Evolutionary conservation across 768 basidiomycete genomes (phyloP), one percentile per base, ranked within the genome.

Genomic region (Boletus barrowsii): DNA sequence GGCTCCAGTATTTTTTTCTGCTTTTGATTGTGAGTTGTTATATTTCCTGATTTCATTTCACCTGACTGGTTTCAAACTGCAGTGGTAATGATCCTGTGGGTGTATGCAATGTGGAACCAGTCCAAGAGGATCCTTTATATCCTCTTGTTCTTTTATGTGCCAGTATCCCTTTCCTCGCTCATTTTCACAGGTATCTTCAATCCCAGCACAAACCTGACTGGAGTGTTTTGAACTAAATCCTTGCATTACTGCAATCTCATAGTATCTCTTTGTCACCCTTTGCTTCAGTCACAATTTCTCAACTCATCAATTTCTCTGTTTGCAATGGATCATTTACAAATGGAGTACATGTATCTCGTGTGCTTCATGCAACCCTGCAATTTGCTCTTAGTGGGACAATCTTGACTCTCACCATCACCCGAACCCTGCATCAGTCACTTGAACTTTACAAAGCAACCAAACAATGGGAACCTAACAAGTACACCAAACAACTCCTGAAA

Each of bases 1-100:
- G 0, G 54, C 29, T 18, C 22, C 29, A 1, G 13, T 62, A 17
- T 62, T 58, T 42, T 17, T 54, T 42, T 22, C 43, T 44, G 50
- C 44, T 32, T 40, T 44, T 6, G 60, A 62, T 41, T 45, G 60
- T 62, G n/a, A 40, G 61, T 29, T 35, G 17, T 3, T 14, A 14
- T 18, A 29, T 29, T 29, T 29, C 29, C 2, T 9, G 0, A 14
- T 22, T 32, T 18, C 2, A 8, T 22, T 10, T 18, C 17, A 9
- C 7, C 14, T 33, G 4, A 20, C 14, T n/a, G 9, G 9, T 20
- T 40, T 30, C 29, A 3, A 14, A 18, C 29, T 40, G 10, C 3
- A 62, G 60, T 61, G 5, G 24, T 61, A 11, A 62, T 62, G 59
- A 40, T 62, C 18, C 26, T 62, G 13, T 37, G 58, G 0, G 58